Conservation (phyloP, 2,329 filamentous ascomycete genomes). For the Claviceps digitariae region DNA sequence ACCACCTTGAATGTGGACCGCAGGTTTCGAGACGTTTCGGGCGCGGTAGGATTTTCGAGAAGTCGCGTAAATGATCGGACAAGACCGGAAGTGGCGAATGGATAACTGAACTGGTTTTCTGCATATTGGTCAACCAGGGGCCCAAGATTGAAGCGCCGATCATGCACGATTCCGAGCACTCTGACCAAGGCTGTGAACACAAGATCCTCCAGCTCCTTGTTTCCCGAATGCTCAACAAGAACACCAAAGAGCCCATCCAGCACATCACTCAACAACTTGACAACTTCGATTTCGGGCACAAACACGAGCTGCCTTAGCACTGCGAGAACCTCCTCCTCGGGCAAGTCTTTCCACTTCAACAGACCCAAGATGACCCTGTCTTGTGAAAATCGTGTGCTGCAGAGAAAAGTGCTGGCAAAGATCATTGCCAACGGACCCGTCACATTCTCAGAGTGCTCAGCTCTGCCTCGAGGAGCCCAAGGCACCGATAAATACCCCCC, state of each 20-base stretch:
- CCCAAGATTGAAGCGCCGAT: conserved; percentile 81
- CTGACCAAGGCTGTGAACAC: conserved; percentile 84
- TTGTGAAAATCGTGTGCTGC: conserved; percentile 90
- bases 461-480: conserved; percentile 57
- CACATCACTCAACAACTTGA: conserved; percentile 82
- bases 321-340: conserved; percentile 56
- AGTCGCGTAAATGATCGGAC: conserved; percentile 77
- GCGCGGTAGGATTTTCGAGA: conserved; percentile 68
- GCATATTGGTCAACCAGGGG: conserved; percentile 88
- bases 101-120: conserved; percentile 79
- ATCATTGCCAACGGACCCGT: conserved; percentile 72
- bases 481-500: conserved; percentile 78
- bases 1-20: conserved; percentile 92
- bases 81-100: conserved; percentile 78
- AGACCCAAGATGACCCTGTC: conserved; percentile 75
- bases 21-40: conserved; percentile 69
- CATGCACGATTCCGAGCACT: conserved; percentile 85
- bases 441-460: conserved; percentile 58
- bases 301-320: conserved; percentile 77
- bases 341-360: conserved; percentile 70
- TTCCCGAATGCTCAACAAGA: conserved; percentile 78
- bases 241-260: conserved; percentile 87
- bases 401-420: conserved; percentile 70
- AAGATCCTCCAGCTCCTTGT: conserved; percentile 83
- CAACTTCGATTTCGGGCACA: conserved; percentile 92